phyloP scores from a whole-genome alignment of 257 asterid species.

The Gentiana straminea region DNA sequence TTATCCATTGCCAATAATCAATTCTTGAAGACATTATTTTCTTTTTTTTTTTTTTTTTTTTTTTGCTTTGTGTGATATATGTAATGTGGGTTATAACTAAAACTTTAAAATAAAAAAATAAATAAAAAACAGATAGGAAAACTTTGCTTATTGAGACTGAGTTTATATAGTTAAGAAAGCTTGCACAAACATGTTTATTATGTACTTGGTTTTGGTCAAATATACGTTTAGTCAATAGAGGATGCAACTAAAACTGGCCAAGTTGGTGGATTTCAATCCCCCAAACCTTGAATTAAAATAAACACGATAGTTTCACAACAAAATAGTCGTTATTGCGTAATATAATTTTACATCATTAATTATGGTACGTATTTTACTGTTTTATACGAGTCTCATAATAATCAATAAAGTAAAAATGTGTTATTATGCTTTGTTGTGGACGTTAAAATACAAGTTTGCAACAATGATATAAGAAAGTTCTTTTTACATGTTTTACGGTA shows the following conservation, averaged over 20 bases:
- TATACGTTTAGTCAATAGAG: constrained; percentile 59
- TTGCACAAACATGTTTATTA: background rate
- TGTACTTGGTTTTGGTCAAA: constrained; percentile 16
- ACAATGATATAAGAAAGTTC: constrained; percentile 8
- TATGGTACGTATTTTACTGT: too few relatives aligned
- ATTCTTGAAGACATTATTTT: constrained; percentile 18
- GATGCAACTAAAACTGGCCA: constrained; percentile 57
- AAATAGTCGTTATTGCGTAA: too few relatives aligned
- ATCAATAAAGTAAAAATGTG: background rate
- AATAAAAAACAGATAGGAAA: too few relatives aligned
- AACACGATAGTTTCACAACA: too few relatives aligned
- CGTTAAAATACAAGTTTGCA: background rate
- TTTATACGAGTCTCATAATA: too few relatives aligned
- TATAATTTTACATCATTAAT: too few relatives aligned
- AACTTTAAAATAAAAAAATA: too few relatives aligned
- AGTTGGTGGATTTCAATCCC: constrained; percentile 40
- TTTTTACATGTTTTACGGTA: constrained; percentile 5
- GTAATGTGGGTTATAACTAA: background rate
- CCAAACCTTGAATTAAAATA: too few relatives aligned
- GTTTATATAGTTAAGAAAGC: constrained; percentile 29
- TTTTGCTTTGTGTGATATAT: background rate
- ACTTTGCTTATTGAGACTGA: constrained; percentile 18
- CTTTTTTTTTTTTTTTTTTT: constrained; percentile 3
- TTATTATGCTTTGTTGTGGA: too few relatives aligned
- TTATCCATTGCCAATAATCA: constrained; percentile 16